Base-by-base conservation (phyloP, 768 basidiomycete genomes). In the Termitomyces sp. region DNA sequence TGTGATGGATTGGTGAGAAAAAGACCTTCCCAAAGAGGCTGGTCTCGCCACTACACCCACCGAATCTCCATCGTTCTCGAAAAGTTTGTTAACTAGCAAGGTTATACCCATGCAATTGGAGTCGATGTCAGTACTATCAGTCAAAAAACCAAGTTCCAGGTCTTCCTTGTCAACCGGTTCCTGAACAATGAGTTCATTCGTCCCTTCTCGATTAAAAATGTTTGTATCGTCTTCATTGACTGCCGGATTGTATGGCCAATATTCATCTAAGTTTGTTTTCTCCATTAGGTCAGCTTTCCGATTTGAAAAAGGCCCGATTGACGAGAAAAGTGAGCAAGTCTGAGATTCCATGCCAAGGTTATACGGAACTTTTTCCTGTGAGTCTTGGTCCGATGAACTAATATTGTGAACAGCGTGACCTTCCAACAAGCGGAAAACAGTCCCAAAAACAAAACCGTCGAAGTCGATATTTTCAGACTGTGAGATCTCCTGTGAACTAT, bases 1-100 rank as follows among this genome's bases (percentile, higher is more conserved):
- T 64, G 62, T 64, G 63, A 64, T 48, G 51, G 24, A 22, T 48
- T 57, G 58, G 47, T 64, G 61, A 43, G 60, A 61, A 60, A 29
- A 36, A 22, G 31, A 32, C 36, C 41, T 41, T 36, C 29, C 56
- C 14, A 49, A 55, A 43, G 57, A 48, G 54, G 10, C 41, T 56
- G 34, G 54, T 26, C 47, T 55, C 49, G 39, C 49, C 55, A 37
- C 53, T 53, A 55, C 42, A 27, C 39, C 63, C 60, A 58, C 61
- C 53, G 61, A 61, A 60, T 47, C 64, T 43, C 63, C 65, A 36
- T 53, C 43, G 54, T 57, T 27, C 51, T 57, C 56, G 26, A 52
- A 58, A 56, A 58, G 42, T 59, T 49, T 18, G 43, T 32, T 46
- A 43, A 27, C 41, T 18, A 44, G 42, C 27, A 53, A 58, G 56